Evolutionary conservation across 2,329 filamentous ascomycete species (phyloP).

Genomic region (Ophiosphaerella korrae): DNA sequence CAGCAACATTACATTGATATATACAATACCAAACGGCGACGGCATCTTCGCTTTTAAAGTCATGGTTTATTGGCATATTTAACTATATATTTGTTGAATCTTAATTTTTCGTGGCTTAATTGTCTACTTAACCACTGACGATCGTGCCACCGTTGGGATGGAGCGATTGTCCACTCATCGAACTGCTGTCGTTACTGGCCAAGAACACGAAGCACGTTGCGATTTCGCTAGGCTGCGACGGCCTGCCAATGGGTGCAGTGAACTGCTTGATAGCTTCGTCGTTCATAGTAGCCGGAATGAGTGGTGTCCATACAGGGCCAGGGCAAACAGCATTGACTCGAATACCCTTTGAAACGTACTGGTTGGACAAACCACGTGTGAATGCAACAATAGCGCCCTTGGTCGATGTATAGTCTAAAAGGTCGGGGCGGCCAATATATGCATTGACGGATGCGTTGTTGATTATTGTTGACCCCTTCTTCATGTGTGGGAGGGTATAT

Average conservation of each 20-base stretch:
- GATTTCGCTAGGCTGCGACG: slow-evolving; percentile 80
- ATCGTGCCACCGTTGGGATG: slow-evolving; percentile 59
- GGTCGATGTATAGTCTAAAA: slow-evolving; percentile 81
- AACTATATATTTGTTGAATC: not conserved
- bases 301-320: slow-evolving; percentile 61
- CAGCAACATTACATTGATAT: too few species aligned
- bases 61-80: not conserved
- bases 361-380: slow-evolving; percentile 77
- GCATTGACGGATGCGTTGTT: slow-evolving; percentile 86
- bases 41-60: not conserved
- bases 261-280: slow-evolving; percentile 72
- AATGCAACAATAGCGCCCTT: slow-evolving; percentile 81
- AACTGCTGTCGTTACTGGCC: slow-evolving; percentile 73
- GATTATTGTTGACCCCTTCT: slow-evolving; percentile 76
- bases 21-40: too few species aligned
- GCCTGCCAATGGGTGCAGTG: slow-evolving; percentile 74
- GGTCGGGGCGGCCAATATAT: slow-evolving; percentile 78
- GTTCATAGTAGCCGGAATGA: slow-evolving; percentile 50
- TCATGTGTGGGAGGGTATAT: slow-evolving; percentile 76
- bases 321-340: slow-evolving; percentile 78
- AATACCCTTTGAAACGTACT: slow-evolving; percentile 73
- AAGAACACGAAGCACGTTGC: slow-evolving; percentile 83
- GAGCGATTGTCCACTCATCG: slow-evolving; percentile 74
- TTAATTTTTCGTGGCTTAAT: not conserved
- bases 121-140: slow-evolving; percentile 33